Conservation (phyloP, 2,329 filamentous ascomycete genomes). For the Diaporthe sp. region DNA sequence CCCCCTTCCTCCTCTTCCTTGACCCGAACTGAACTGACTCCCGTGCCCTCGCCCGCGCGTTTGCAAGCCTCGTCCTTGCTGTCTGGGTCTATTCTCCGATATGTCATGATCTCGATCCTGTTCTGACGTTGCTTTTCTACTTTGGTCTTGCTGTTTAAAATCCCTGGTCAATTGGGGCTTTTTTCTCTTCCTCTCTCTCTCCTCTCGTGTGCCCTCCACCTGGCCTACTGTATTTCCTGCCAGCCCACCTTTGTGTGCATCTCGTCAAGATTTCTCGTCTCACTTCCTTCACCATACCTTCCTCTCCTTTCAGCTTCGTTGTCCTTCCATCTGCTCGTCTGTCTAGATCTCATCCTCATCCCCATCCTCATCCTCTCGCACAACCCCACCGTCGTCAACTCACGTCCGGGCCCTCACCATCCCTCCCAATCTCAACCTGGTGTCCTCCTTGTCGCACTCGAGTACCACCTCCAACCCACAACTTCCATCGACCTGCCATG, state of each 20-base stretch:
- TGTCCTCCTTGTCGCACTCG: neutral
- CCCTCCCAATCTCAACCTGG: neutral
- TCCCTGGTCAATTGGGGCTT: constrained; percentile 27
- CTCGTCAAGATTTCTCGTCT: constrained; percentile 36
- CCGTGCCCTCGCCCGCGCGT: constrained; percentile 6
- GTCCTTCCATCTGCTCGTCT: neutral
- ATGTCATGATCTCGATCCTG: constrained; percentile 34
- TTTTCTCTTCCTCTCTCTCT: constrained; percentile 1
- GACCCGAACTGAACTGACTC: constrained; percentile 9
- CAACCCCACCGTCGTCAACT: neutral
- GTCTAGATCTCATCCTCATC: neutral
- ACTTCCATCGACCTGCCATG: constrained; percentile 51
- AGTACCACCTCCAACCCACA: neutral
- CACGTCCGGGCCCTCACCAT: neutral
- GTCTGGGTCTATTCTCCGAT: constrained; percentile 16
- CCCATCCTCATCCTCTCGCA: neutral
- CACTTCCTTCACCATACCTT: constrained; percentile 22
- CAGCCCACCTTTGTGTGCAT: constrained; percentile 12
- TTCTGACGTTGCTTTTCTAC: constrained; percentile 31
- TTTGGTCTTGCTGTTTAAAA: constrained; percentile 23
- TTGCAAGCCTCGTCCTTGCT: constrained; percentile 31
- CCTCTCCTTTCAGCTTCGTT: neutral
- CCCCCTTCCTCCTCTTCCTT: constrained; percentile 9
- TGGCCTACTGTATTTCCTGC: neutral
- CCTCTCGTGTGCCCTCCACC: constrained; percentile 2